Conservation (phyloP, 2,329 filamentous ascomycete species). For the Arthrobotrys megalospora region DNA sequence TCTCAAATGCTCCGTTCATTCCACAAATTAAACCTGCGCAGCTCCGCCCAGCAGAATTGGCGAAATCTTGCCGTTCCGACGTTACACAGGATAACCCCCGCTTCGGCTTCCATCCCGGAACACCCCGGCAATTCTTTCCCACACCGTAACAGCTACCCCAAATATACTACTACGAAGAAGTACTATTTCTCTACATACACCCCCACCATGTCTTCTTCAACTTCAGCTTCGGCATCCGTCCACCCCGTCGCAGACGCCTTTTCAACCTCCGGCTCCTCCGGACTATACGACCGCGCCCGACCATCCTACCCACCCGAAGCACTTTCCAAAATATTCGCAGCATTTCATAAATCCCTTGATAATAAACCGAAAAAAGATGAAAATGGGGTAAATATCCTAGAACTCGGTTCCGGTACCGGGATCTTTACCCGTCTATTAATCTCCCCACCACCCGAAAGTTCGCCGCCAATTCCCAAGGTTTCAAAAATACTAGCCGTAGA, state of each 20-base stretch:
- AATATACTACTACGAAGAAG: background rate
- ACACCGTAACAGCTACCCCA: background rate
- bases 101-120: background rate
- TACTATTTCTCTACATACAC: background rate
- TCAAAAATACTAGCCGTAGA: slow-evolving; percentile 46
- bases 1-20: slow-evolving; percentile 8
- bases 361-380: background rate
- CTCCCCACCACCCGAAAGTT: slow-evolving; percentile 20
- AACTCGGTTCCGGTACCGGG: slow-evolving; percentile 53
- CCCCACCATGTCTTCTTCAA: slow-evolving; percentile 2
- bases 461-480: slow-evolving; percentile 3
- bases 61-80: slow-evolving; percentile 3
- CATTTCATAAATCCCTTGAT: slow-evolving; percentile 22
- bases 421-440: slow-evolving; percentile 49
- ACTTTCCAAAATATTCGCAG: slow-evolving; percentile 37
- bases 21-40: background rate
- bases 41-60: background rate
- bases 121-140: slow-evolving; percentile 21
- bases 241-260: slow-evolving; percentile 53
- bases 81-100: slow-evolving; percentile 27
- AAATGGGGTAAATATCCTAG: slow-evolving; percentile 41
- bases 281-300: slow-evolving; percentile 50
- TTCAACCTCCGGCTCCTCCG: slow-evolving; percentile 52
- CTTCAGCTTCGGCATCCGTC: slow-evolving; percentile 18
- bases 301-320: slow-evolving; percentile 49